Base-by-base conservation (phyloP, 345 rosid species). In the Dipteronia sinensis region DNA sequence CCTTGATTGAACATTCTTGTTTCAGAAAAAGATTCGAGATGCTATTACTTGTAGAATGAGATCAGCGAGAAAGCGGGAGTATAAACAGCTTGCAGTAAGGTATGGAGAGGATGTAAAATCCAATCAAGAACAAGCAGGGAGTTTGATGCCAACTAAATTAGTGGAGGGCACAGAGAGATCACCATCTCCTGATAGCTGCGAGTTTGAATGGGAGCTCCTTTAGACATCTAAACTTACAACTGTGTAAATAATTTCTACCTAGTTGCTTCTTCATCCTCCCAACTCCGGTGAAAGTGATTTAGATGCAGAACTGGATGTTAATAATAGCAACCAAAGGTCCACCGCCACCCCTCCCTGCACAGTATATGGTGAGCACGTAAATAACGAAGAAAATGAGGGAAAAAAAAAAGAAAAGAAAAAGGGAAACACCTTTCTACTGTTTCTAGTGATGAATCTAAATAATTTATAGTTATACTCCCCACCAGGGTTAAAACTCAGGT, bases 161-260 rank as follows among this genome's bases (percentile, higher is more conserved):
- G 69, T 7, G 77, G 83, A 56, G 68, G 86, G 78, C 51, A 62
- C 7, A 3, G 79, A 38, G 58, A 72, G 76, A 66, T 74, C 86
- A 66, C 65, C 64, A 42, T 51, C 75, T 23, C 74, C 71, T 19
- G 85, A 79, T 47, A 17, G 55, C 25, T 73, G 78, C 64, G 96
- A 94, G 78, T 83, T 88, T 10, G 98, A 91, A 69, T 92, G 98
- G 98, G 97, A 94, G 91, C 87, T 94, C 77, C 88, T 94, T 11
- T 87, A 81, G 83, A 69, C 56, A 10, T 19, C 58, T 16, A 64
- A 40, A 56, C 71, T 22, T 27, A 49, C 38, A 31, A 27, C 70
- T 59, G 40, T 77, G 73, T 73, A 76, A 62, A 82, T 61, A 67
- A 66, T 66, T 62, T 29, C 20, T 79, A 66, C 62, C 3, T 42